These are phyloP conservation scores for Berberis vulgaris DNA, from an alignment of 164 flowering plant genomes.

Conservation along the genomic window DNA sequence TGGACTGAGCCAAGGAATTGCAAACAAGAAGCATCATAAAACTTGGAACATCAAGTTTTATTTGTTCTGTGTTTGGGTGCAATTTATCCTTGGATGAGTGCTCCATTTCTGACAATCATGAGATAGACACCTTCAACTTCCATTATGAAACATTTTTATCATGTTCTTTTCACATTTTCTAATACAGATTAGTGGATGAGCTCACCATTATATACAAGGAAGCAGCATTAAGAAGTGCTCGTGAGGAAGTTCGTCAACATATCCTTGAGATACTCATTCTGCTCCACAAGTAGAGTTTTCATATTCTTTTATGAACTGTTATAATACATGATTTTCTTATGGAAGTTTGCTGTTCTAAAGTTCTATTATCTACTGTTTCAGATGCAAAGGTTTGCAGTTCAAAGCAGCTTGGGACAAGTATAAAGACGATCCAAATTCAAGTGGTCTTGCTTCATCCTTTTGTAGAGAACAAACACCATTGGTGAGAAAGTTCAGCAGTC, in stretches of 20 bases:
- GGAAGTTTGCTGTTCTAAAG: background rate
- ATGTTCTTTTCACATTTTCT: background rate
- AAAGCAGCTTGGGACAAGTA: conserved; percentile 68
- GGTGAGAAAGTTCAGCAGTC: no score
- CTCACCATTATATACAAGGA: conserved; percentile 60
- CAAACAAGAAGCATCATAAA: no score
- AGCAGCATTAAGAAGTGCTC: conserved; percentile 49
- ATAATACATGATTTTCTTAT: background rate
- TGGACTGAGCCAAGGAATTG: no score
- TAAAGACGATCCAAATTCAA: conserved; percentile 62
- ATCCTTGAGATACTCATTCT: conserved; percentile 40
- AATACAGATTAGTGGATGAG: conserved; percentile 73
- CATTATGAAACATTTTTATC: conserved; percentile 1
- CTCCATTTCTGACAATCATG: no score
- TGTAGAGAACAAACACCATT: conserved; percentile 10
- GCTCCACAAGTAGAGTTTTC: conserved; percentile 58
- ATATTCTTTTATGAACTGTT: no score
- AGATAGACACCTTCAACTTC: background rate
- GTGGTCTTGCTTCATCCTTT: conserved; percentile 20
- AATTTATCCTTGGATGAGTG: no score
- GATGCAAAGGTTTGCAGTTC: conserved; percentile 72
- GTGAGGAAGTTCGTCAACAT: conserved; percentile 52
- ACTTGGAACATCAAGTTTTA: no score
- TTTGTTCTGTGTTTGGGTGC: no score
- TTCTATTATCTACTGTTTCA: conserved; percentile 11